Conservation (phyloP, 2,329 filamentous ascomycete species). For the Tolypocladium ovalisporum region DNA sequence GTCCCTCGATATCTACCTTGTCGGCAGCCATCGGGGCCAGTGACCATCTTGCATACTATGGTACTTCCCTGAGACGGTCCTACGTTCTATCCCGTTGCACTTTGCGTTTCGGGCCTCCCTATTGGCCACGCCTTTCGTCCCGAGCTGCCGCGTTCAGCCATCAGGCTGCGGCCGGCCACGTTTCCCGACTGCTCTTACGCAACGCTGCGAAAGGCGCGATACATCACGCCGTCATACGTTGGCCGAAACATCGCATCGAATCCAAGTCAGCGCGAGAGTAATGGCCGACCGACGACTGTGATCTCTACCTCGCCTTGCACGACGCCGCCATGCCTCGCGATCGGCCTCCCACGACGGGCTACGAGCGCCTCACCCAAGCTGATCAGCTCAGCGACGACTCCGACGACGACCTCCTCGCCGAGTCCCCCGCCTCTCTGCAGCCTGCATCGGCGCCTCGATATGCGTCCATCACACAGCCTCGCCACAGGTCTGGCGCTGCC, state of each 20-base stretch:
- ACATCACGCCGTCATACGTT: background rate
- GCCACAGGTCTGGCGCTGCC: slow-evolving; percentile 48
- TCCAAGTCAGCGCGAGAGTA: background rate
- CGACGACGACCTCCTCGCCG: slow-evolving; percentile 48
- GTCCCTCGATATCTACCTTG: background rate
- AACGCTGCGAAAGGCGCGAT: background rate
- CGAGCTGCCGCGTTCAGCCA: background rate
- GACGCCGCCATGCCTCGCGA: slow-evolving; percentile 46
- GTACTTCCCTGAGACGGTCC: background rate
- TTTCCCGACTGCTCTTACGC: background rate
- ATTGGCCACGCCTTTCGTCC: background rate
- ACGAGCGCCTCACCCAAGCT: slow-evolving; percentile 75
- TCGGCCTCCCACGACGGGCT: slow-evolving; percentile 67
- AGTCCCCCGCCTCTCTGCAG: slow-evolving; percentile 45
- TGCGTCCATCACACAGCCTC: slow-evolving; percentile 51
- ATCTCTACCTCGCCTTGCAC: background rate
- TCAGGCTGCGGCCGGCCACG: background rate
- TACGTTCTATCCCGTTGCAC: background rate
- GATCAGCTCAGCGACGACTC: slow-evolving; percentile 65
- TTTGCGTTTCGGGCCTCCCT: background rate
- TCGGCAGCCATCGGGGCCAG: background rate
- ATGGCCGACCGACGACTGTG: background rate
- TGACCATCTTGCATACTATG: background rate
- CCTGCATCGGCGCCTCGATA: slow-evolving; percentile 50
- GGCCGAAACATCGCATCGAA: background rate